Percentiles rank a stretch among this genome's conserved stretches.
Conservation (phyloP, 306 rosid species). For the Alnus rubra region DNA sequence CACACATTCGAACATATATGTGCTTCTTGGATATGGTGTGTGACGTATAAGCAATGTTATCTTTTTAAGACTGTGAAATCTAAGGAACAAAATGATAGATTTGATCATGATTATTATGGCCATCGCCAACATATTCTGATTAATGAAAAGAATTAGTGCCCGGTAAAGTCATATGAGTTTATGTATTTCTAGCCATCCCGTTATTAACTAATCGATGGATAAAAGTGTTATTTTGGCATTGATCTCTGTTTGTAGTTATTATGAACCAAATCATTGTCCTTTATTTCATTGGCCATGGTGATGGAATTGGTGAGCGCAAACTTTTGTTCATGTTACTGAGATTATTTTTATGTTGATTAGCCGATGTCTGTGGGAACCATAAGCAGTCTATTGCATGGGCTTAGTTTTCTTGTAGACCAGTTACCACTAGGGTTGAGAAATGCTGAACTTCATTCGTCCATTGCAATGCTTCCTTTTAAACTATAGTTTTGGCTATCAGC, state of each 20-base stretch:
- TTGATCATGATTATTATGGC: not conserved
- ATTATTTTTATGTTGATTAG: not conserved
- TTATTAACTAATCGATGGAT: not conserved
- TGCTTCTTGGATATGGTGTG: not conserved
- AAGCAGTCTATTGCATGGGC: not conserved
- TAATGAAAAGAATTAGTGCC: not conserved
- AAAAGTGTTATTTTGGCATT: slow-evolving; percentile 4
- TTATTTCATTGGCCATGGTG: not conserved
- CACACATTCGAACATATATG: not conserved
- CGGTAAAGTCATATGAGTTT: not conserved
- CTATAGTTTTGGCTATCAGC: slow-evolving; percentile 11
- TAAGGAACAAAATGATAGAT: not conserved
- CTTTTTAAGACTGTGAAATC: not conserved
- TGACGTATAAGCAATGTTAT: not conserved
- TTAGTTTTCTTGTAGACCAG: not conserved
- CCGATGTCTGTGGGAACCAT: not conserved
- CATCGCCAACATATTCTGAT: not conserved
- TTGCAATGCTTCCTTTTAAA: not conserved
- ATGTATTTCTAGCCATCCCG: not conserved
- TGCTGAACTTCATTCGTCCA: not conserved
- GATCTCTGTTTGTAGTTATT: not conserved
- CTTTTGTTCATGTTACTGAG: not conserved
- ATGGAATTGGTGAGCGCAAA: not conserved
- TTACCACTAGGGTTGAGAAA: not conserved
- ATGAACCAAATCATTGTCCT: not conserved